Conservation (phyloP, 495 filamentous ascomycete species). For the Talaromyces adpressus region DNA sequence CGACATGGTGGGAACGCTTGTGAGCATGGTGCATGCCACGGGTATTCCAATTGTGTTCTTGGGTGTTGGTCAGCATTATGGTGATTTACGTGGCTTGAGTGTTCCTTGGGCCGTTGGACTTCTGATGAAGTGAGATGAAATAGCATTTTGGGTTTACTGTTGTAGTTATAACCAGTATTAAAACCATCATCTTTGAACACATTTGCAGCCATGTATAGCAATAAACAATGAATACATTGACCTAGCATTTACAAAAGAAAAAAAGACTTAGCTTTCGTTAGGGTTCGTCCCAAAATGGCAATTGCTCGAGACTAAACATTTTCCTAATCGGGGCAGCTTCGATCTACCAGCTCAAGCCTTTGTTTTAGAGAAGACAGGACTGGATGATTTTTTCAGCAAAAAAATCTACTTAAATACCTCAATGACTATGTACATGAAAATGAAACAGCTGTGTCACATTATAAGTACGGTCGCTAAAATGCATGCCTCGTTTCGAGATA, state of each 20-base stretch:
- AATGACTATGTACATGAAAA: too few relatives aligned
- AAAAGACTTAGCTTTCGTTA: not conserved
- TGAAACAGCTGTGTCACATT: too few relatives aligned
- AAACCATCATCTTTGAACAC: not conserved
- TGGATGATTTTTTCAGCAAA: too few relatives aligned
- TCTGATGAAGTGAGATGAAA: constrained; percentile 49
- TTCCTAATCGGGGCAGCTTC: not conserved
- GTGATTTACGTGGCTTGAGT: constrained; percentile 86
- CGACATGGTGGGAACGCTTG: constrained; percentile 95
- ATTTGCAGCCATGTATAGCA: too few relatives aligned
- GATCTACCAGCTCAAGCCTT: not conserved
- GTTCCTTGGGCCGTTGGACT: constrained; percentile 85
- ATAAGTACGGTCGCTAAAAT: too few relatives aligned
- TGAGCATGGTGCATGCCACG: constrained; percentile 96
- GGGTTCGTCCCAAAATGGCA: not conserved
- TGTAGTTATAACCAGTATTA: too few relatives aligned
- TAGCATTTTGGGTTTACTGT: not conserved
- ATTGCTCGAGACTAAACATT: not conserved
- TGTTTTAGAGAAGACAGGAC: not conserved
- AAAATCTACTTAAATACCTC: too few relatives aligned
- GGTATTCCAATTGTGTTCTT: constrained; percentile 92
- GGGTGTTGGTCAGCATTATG: constrained; percentile 95
- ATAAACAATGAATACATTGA: too few relatives aligned
- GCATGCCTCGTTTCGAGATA: not conserved
- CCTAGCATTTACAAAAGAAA: too few relatives aligned